Conservation (phyloP, 768 basidiomycete species). For the Lactarius evosmus region DNA sequence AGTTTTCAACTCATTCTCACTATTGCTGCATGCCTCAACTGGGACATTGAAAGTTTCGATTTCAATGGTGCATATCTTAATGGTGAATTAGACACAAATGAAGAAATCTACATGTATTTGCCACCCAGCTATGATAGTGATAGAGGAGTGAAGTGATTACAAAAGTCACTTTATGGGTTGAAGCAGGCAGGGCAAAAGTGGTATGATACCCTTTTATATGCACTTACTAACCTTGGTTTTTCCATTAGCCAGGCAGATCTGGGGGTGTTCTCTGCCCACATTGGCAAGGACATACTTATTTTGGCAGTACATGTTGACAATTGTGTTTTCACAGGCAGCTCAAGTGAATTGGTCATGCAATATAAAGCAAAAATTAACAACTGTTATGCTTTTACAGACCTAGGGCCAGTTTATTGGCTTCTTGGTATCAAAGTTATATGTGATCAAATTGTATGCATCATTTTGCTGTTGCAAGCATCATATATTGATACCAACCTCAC, state of each 20-base stretch:
- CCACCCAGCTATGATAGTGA: too few species aligned
- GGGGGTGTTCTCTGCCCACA: neutral
- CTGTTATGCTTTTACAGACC: neutral
- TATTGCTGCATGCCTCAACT: too few species aligned
- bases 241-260: neutral
- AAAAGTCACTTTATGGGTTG: slow-evolving; percentile 32
- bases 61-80: too few species aligned
- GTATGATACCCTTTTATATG: too few species aligned
- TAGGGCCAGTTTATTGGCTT: neutral
- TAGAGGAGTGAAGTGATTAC: too few species aligned
- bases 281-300: neutral
- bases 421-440: slow-evolving; percentile 10
- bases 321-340: neutral
- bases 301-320: slow-evolving; percentile 1
- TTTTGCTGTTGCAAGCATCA: slow-evolving; percentile 32
- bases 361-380: neutral
- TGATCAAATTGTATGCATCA: slow-evolving; percentile 22
- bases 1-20: neutral
- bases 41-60: too few species aligned
- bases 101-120: too few species aligned
- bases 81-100: too few species aligned
- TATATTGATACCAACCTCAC: slow-evolving; percentile 33
- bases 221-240: neutral
- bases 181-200: slow-evolving; percentile 7
- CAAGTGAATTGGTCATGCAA: neutral